Conservation (phyloP, 768 basidiomycete genomes). For the Trametopsis cervina region DNA sequence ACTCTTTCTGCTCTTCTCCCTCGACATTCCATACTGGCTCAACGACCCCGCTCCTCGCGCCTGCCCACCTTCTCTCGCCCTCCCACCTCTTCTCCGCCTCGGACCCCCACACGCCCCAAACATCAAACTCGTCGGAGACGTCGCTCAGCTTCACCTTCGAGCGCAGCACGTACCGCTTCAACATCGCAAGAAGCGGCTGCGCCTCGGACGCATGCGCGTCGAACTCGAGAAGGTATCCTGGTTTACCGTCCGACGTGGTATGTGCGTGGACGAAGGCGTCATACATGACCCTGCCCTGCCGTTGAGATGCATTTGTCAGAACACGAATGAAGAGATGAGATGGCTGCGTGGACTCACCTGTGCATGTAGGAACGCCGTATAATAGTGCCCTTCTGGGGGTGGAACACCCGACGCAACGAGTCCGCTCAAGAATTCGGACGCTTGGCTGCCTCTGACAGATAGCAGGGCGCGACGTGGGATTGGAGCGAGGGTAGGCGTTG, state of each 20-base stretch:
- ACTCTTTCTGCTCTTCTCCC: slow-evolving; percentile 27
- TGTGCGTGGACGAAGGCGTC: slow-evolving; percentile 81
- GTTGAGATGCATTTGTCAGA: not conserved
- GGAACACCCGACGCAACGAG: slow-evolving; percentile 21
- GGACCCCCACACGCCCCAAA: slow-evolving; percentile 78
- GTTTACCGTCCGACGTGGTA: slow-evolving; percentile 33
- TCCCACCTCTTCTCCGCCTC: slow-evolving; percentile 30
- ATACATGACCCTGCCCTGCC: slow-evolving; percentile 81
- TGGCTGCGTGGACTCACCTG: slow-evolving; percentile 21
- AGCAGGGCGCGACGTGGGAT: slow-evolving; percentile 63
- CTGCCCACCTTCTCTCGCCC: slow-evolving; percentile 41
- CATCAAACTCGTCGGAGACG: slow-evolving; percentile 69
- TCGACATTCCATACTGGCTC: slow-evolving; percentile 60
- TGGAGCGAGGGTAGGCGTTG: slow-evolving; percentile 41
- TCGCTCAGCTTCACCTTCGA: slow-evolving; percentile 83
- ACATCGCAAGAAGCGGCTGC: slow-evolving; percentile 53
- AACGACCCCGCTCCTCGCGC: slow-evolving; percentile 65
- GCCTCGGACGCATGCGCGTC: slow-evolving; percentile 56
- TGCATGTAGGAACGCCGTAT: slow-evolving; percentile 23
- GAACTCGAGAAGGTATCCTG: slow-evolving; percentile 65
- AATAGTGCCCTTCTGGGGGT: slow-evolving; percentile 15
- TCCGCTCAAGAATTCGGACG: slow-evolving; percentile 59
- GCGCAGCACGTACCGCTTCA: slow-evolving; percentile 82
- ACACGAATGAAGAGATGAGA: not conserved
- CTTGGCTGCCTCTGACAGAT: slow-evolving; percentile 75